Evolutionary conservation across 768 basidiomycete genomes (phyloP), one percentile per base, ranked within the genome.

Genomic region (Phlebiopsis gigantea): DNA sequence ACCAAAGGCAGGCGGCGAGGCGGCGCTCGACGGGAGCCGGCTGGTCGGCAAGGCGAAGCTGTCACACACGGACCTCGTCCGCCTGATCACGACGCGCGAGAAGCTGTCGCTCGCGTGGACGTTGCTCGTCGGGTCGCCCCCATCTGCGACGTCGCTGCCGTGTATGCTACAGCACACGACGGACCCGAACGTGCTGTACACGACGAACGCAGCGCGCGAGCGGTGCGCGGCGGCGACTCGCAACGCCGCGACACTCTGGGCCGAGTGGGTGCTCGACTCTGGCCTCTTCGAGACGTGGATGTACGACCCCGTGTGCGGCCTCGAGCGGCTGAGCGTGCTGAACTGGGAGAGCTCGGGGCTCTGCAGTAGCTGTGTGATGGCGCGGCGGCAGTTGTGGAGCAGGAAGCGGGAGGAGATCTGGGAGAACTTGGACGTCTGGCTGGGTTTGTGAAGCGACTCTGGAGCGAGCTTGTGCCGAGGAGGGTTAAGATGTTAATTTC

Each of bases 261-360:
- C 53, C 3, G 30, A 55, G 56, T 47, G 59, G n/a, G 55, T 67
- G 19, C 42, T 62, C 12, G 46, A 54, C 45, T 58, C 57, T 14
- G 64, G 63, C 1, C 52, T 74, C 41, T 68, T 66, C 47, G 68
- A 67, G 24, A 60, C 65, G 22, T 68, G 66, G 24, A 60, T 71
- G 49, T 61, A 61, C 42, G 74, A 77, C 53, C 70, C 72, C 15
- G 46, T 76, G 28, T 68, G 64, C 48, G 76, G 74, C 15, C 57
- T 77, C 19, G 63, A 70, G 52, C 61, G 55, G 19, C 60, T 77
- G 30, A 57, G 64, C 19, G 65, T 67, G 0, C 62, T 71, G 59
- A 57, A 65, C 15, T 68, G 65, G 68, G 59, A 50, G 47, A 63
- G 61, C 5, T 63, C 66, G 28, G 73, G 71, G 7, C 75, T 66